Evolutionary conservation across 2,329 filamentous ascomycete genomes (phyloP), one percentile per base, ranked within the genome.

Genomic region (Xylariaceae sp.): DNA sequence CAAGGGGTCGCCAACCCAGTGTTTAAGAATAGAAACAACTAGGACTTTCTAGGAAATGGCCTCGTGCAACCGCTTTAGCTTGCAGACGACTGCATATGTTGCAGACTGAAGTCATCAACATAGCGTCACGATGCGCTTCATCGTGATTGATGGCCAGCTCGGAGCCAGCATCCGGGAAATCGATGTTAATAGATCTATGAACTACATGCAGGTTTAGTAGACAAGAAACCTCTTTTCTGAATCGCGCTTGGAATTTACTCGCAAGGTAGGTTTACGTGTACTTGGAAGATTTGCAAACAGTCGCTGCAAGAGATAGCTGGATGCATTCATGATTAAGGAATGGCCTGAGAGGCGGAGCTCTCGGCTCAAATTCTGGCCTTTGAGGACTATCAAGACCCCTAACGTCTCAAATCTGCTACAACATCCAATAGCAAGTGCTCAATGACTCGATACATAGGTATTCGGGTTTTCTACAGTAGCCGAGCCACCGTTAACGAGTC

Each of bases 21-120:
- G 29, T 21, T 54, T 56, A 62, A 56, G 49, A 60, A 60, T 62
- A 62, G 60, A 57, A 57, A 26, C 29, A 43, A 18, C 57, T 59
- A 62, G 40, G 26, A 20, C 44, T 3, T 37, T 37, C 32, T 37
- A 16, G 32, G 32, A 37, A 16, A 37, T 37, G 12, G 32, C 14
- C 32, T 37, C 32, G 32, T 37, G 32, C 32, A 37, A 37, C 32
- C 32, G 14, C 32, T 10, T 16, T 37, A 37, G 32, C 32, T 37
- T 37, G 32, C 32, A 37, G 32, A 37, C 12, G 14, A 10, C 12
- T 37, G 32, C 32, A 37, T 12, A 10, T 37, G 32, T 37, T 37
- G 14, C 32, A 37, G 32, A 37, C 12, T 37, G 32, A 37, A 37
- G 32, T 37, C 32, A 37, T 37, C 32, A 37, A 37, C 14, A 37